Percentiles rank a stretch among this genome's conserved stretches.
phyloP scores from a whole-genome alignment of 495 filamentous ascomycete species.

The Talaromyces ruber region DNA sequence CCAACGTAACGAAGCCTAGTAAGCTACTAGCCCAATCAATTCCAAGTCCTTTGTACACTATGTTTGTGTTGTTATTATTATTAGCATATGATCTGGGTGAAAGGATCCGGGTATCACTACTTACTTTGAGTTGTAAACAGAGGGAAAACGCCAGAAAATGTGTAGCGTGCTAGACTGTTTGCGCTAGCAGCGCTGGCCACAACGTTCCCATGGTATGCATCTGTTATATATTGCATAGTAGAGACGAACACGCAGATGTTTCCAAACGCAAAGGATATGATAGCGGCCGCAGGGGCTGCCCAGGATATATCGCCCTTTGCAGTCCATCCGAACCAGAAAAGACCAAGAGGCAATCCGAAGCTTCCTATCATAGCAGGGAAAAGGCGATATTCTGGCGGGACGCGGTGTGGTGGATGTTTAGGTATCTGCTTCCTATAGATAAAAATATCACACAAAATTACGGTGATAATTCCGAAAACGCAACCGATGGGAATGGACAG shows the following conservation, averaged over 20 bases:
- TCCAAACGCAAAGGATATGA: conserved; percentile 59
- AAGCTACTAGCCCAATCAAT: conserved; percentile 50
- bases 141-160: background rate
- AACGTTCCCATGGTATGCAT: conserved; percentile 41
- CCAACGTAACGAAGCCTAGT: conserved; percentile 48
- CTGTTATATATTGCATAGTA: conserved; percentile 42
- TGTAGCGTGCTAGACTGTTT: background rate
- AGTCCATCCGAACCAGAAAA: conserved; percentile 45
- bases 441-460: conserved; percentile 33
- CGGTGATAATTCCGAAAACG: conserved; percentile 35
- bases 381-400: conserved; percentile 48
- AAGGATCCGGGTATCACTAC: background rate
- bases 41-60: conserved; percentile 50
- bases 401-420: conserved; percentile 15
- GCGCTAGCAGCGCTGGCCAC: conserved; percentile 12
- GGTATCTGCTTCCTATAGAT: conserved; percentile 27
- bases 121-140: background rate
- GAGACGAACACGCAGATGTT: conserved; percentile 50
- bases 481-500: conserved; percentile 50
- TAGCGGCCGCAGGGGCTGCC: conserved; percentile 37
- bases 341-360: conserved; percentile 39
- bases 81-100: background rate
- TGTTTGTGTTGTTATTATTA: background rate
- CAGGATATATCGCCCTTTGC: conserved; percentile 24
- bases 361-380: conserved; percentile 52